Conservation (phyloP, 208 protist genomes). For the Trypanosoma scelopori region DNA sequence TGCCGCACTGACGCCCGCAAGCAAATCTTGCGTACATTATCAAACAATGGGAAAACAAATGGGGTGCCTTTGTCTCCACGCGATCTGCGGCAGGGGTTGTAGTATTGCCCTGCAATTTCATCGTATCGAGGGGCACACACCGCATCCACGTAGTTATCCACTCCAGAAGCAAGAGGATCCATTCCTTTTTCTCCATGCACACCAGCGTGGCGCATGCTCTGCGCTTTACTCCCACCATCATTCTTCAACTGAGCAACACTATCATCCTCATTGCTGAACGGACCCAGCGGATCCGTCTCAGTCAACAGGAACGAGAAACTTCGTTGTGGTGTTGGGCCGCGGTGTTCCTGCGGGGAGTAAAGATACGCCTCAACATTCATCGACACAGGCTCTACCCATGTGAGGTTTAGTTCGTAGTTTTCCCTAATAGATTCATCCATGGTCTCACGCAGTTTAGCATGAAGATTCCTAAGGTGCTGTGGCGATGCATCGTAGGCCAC, state of each 20-base stretch:
- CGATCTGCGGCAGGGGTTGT: conserved; percentile 39
- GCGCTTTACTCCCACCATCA: not conserved
- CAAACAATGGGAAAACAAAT: conserved; percentile 42
- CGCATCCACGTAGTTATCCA: conserved; percentile 14
- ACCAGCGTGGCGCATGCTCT: not conserved
- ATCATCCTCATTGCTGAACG: conserved; percentile 23
- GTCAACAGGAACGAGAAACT: conserved; percentile 25
- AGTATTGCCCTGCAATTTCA: conserved; percentile 37
- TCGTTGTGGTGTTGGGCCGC: conserved; percentile 13
- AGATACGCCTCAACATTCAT: conserved; percentile 34
- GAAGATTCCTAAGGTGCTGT: not conserved
- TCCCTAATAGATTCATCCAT: not conserved
- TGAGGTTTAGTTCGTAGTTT: conserved; percentile 5
- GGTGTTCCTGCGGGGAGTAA: conserved; percentile 31
- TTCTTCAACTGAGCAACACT: not conserved
- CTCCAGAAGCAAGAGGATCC: not conserved
- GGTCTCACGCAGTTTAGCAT: not conserved
- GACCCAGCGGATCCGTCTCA: conserved; percentile 31
- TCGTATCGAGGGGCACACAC: conserved; percentile 43
- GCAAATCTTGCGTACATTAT: conserved; percentile 41
- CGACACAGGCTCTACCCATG: conserved; percentile 23
- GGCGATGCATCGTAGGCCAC: not conserved
- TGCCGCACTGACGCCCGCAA: conserved; percentile 44
- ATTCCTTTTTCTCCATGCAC: conserved; percentile 8
- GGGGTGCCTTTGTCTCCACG: not conserved